These are phyloP conservation scores for Sclerotiophoma versabilis DNA, from an alignment of 2,329 filamentous ascomycete genomes.

Conservation along the genomic window DNA sequence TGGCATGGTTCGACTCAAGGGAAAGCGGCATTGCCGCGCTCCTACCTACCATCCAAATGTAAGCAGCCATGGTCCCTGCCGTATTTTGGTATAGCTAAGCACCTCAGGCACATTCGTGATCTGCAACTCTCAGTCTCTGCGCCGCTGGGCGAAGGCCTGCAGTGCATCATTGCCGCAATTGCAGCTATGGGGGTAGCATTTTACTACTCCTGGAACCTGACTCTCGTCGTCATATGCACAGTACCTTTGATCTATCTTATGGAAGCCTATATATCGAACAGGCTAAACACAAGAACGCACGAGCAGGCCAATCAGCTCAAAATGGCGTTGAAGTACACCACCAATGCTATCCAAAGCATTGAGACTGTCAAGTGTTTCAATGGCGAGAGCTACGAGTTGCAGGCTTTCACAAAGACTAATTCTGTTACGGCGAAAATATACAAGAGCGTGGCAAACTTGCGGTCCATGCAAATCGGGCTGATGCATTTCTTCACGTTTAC, in stretches of 20 bases:
- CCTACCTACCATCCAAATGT: slow-evolving; percentile 77
- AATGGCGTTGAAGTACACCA: slow-evolving; percentile 73
- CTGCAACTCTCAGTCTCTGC: slow-evolving; percentile 82
- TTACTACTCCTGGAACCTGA: slow-evolving; percentile 82
- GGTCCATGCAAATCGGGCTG: slow-evolving; percentile 74
- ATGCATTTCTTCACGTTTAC: slow-evolving; percentile 76
- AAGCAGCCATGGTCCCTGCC: slow-evolving; percentile 39
- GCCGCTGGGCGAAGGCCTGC: slow-evolving; percentile 73
- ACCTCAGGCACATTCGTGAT: slow-evolving; percentile 77
- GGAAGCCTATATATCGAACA: slow-evolving; percentile 66
- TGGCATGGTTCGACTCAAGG: slow-evolving; percentile 82
- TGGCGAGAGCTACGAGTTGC: slow-evolving; percentile 72
- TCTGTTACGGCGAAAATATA: slow-evolving; percentile 68
- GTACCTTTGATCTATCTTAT: slow-evolving; percentile 71
- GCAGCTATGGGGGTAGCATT: slow-evolving; percentile 76
- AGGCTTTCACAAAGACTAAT: slow-evolving; percentile 68
- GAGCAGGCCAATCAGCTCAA: slow-evolving; percentile 72
- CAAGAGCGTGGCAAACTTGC: slow-evolving; percentile 70
- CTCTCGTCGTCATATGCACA: slow-evolving; percentile 77
- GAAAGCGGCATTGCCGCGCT: slow-evolving; percentile 75
- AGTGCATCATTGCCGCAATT: slow-evolving; percentile 69
- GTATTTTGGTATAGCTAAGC: slow-evolving; percentile 19
- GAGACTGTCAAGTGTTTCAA: slow-evolving; percentile 89
- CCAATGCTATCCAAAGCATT: slow-evolving; percentile 74
- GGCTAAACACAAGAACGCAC: slow-evolving; percentile 70